phyloP scores from a whole-genome alignment of 2,329 filamentous ascomycete genomes.

The Pseudopithomyces maydicus region DNA sequence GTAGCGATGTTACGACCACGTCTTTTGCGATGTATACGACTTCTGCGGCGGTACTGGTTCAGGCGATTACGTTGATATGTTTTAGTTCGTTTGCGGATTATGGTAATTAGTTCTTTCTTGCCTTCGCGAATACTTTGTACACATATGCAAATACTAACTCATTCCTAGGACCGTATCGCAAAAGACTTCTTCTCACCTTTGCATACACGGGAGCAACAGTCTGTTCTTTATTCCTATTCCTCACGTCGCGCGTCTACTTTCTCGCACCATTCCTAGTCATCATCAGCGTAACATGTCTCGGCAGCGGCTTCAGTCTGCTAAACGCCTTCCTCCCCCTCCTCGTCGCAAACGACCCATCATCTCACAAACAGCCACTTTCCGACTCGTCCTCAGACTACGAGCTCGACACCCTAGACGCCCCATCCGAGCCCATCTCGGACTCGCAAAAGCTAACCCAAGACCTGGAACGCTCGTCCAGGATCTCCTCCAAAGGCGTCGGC shows the following conservation, averaged over 20 bases:
- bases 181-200: conserved; percentile 79
- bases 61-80: conserved; percentile 86
- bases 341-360: conserved; percentile 76
- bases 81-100: conserved; percentile 94
- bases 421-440: conserved; percentile 10
- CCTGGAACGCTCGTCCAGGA: conserved; percentile 78
- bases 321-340: conserved; percentile 91
- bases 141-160: too few relatives aligned
- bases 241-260: conserved; percentile 75
- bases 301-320: conserved; percentile 92
- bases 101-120: conserved; percentile 52
- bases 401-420: conserved; percentile 31
- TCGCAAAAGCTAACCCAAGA: conserved; percentile 60
- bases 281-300: conserved; percentile 85
- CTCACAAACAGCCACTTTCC: conserved; percentile 12
- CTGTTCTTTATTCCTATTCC: conserved; percentile 81
- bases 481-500: conserved; percentile 87
- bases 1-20: conserved; percentile 82
- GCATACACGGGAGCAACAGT: conserved; percentile 76
- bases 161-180: conserved; percentile 66
- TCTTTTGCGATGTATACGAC: conserved; percentile 98
- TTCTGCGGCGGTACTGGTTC: conserved; percentile 82
- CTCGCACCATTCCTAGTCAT: conserved; percentile 81
- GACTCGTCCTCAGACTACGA: conserved; percentile 28
- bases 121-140: too few relatives aligned